Base-by-base conservation (phyloP, 129 eudicot genomes). In the Tagetes erecta region DNA sequence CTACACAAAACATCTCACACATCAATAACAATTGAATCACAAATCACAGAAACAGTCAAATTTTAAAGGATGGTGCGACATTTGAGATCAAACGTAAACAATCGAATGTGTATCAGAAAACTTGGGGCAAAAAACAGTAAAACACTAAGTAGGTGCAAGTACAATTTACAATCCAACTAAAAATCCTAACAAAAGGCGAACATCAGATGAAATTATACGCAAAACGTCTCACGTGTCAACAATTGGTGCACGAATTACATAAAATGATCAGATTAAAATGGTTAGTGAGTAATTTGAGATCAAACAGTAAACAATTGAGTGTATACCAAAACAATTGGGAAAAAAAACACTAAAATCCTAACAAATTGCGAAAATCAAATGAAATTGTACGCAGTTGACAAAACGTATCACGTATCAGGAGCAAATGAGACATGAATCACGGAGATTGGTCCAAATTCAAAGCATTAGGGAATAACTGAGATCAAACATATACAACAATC, bases 401-500 rank as follows among this genome's bases (percentile, higher is more conserved):
- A 0, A 58, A 31, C 36, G 13, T 30, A 38, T 58, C 38, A 31
- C 38, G 8, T 33, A 33, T 33, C 64, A 58, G 64, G 8, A 36
- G 44, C 68, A 64, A 64, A 37, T 37, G 46, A 37, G 9, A 13
- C 14, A 47, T 0, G 13, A 47, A 38, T 42, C 11, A 36, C 31
- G 49, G 49, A 44, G 11, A 44, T 44, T 44, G 49, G 8, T 44
- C 2, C 49, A 44, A 44, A 66, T 44, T 44, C 49, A 44, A 8
- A 44, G 49, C 49, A 44, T 44, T 44, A 44, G 49, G 49, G 49
- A 10, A 2, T 5, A 65, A 20, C 0, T 30, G 55, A 49, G 56
- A 4, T 67, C 67, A 53, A 66, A 66, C 35, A 66, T 51, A 66
- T 51, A 50, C 51, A 35, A 30, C 8, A 65, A 75, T 38, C 14